Evolutionary conservation across 116 monocot species (phyloP), one percentile per base, ranked within the genome.

Genomic region (Iris pallida): DNA sequence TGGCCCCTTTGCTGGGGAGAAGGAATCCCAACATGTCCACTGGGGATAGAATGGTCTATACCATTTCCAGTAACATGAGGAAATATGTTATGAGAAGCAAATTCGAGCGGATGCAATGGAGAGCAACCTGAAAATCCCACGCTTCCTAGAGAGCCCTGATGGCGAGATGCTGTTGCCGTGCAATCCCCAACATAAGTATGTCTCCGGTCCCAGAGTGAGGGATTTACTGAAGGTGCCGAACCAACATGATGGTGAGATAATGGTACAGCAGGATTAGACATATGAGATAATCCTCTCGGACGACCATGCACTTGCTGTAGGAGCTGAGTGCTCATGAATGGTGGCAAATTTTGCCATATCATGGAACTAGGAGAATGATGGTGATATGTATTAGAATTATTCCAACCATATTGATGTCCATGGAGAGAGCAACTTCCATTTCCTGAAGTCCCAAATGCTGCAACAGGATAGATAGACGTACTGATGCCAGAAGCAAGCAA

Each of bases 1-100:
- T 81, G 80, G 51, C 78, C 66, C 66, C 76, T 81, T 62, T 84
- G 82, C 75, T 89, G 96, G 44, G 88, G 80, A 17, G 87, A 87
- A 59, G 78, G 62, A 56, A 73, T 69, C 19, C 88, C 88, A 55
- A 81, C 67, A 74, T 88, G 85, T 16, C 61, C 52, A 49, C 87
- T 47, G 48, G 72, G 49, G 46, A 82, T 49, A 42, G 84, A 75
- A 61, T 84, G 76, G n/a, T 87, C 93, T 20, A 82, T 63, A 53
- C 73, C 70, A 45, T 71, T 75, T 55, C 81, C 80, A 66, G 65
- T 53, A 66, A 65, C 47, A 62, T 71, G 73, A 65, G 89, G 64
- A 65, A 75, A 86, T 9, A 94, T 68, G 62, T 70, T 82, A 57
- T 63, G 80, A 64, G 86, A 73, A 73, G 77, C 73, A 61, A 85